A percentile compares a stretch with the other conserved stretches of the same genome.
These are phyloP conservation scores for Cetradonia linearis DNA, from an alignment of 495 filamentous ascomycete genomes.

Conservation along the genomic window DNA sequence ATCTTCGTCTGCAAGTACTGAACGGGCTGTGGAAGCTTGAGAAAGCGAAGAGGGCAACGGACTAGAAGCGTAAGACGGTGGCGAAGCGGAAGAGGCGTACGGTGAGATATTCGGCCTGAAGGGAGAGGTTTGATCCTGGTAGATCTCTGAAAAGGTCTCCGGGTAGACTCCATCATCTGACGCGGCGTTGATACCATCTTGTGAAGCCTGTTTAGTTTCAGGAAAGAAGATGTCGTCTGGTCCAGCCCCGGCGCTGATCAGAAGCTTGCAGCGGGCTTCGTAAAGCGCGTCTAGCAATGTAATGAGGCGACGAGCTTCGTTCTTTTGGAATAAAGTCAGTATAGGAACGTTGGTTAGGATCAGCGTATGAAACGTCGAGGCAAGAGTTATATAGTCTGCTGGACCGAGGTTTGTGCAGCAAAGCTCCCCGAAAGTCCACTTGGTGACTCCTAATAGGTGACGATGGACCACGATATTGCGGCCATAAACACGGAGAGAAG, in stretches of 20 bases:
- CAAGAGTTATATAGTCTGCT: slow-evolving; percentile 63
- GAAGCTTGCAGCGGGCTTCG: slow-evolving; percentile 55
- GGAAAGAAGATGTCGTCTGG: slow-evolving; percentile 65
- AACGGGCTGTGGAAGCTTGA: slow-evolving; percentile 19
- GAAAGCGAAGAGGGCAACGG: slow-evolving; percentile 23
- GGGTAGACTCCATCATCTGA: slow-evolving; percentile 46
- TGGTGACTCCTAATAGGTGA: slow-evolving; percentile 37
- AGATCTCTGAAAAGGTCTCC: slow-evolving; percentile 60
- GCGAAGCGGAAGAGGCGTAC: slow-evolving; percentile 32
- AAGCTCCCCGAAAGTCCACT: slow-evolving; percentile 51
- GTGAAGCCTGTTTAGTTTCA: slow-evolving; percentile 26
- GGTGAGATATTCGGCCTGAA: slow-evolving; percentile 63
- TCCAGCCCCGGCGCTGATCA: slow-evolving; percentile 44
- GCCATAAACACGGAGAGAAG: slow-evolving; percentile 47
- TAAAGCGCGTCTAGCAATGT: slow-evolving; percentile 63
- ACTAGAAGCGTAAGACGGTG: slow-evolving; percentile 26
- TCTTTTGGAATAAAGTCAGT: slow-evolving; percentile 49
- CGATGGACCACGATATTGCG: slow-evolving; percentile 44
- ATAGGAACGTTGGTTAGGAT: slow-evolving; percentile 51
- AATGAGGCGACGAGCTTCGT: slow-evolving; percentile 62
- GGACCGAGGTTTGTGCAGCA: slow-evolving; percentile 48
- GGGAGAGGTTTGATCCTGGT: slow-evolving; percentile 57
- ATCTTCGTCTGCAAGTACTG: slow-evolving; percentile 29
- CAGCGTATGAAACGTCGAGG: slow-evolving; percentile 58
- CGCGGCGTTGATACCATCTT: slow-evolving; percentile 8